Conservation (phyloP, 306 rosid genomes). For the Spatholobus suberectus region DNA sequence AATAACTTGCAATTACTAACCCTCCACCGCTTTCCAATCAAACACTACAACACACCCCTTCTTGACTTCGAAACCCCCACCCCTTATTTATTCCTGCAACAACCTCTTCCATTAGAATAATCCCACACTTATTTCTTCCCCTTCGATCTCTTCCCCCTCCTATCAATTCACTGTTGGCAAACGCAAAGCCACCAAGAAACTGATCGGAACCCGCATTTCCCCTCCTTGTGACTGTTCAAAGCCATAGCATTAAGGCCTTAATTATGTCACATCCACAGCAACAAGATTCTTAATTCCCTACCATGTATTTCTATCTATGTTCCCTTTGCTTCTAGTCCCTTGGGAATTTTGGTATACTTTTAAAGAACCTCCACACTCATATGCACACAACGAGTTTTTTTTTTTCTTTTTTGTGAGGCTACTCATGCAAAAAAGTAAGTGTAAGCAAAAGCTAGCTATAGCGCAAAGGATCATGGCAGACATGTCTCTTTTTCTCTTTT, state of each 20-base stretch:
- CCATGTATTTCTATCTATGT: neutral
- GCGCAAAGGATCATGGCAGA: slow-evolving; percentile 40
- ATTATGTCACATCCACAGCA: slow-evolving; percentile 58
- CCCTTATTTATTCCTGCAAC: slow-evolving; percentile 72
- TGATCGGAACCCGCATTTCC: slow-evolving; percentile 52
- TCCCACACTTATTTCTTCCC: slow-evolving; percentile 53
- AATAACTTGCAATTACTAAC: slow-evolving; percentile 71
- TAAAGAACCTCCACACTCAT: neutral
- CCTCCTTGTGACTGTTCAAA: slow-evolving; percentile 16
- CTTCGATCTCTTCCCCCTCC: slow-evolving; percentile 22
- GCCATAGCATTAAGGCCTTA: slow-evolving; percentile 61
- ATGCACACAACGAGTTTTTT: neutral
- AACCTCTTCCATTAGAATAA: slow-evolving; percentile 77
- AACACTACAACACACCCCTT: slow-evolving; percentile 45
- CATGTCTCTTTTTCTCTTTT: neutral
- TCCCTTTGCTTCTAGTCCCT: neutral
- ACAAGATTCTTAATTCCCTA: slow-evolving; percentile 55
- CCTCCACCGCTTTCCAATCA: slow-evolving; percentile 83
- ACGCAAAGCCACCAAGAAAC: slow-evolving; percentile 41
- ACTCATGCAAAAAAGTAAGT: slow-evolving; percentile 48
- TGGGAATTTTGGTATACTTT: no score
- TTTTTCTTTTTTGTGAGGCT: slow-evolving; percentile 31
- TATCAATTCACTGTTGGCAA: slow-evolving; percentile 49
- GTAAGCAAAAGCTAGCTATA: neutral
- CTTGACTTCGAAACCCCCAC: slow-evolving; percentile 70